Evolutionary conservation across 352 stramenopile species (phyloP), one percentile per base, ranked within the genome.

Genomic region (Thalassiosira ordinaria): DNA sequence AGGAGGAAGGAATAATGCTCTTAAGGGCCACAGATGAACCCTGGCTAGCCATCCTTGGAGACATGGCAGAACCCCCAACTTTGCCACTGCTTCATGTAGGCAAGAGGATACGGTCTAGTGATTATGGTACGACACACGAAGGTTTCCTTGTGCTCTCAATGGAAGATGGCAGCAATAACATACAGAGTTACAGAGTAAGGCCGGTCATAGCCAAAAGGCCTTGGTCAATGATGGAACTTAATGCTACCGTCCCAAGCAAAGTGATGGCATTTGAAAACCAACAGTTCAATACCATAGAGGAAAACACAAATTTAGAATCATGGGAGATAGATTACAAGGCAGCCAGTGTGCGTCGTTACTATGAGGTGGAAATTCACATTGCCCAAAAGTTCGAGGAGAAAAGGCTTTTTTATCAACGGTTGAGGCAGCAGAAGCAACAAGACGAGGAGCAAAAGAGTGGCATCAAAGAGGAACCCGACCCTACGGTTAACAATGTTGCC

Each of bases 361-460:
- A 79, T 66, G 61, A 91, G 24, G 79, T 89, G 0, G 88, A 93
- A 82, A 53, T 79, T 27, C 86, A 93, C 51, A 87, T 78, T 56
- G 85, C 87, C 39, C 44, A 75, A 29, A 93, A 91, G 67, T 76
- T 93, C 46, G 29, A 76, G 27, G 46, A 74, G 27, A 67, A 63
- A 31, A 78, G 68, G 44, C 22, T 55, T 9, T 62, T 78, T 13
- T 39, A 66, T 29, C 7, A 46, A 31, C 41, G 46, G 24, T 53
- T 74, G 24, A 63, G 52, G 27, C 31, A 33, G 8, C 29, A 61
- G 16, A 74, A 80, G 37, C 64, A 59, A 24, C 27, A 70, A 22
- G 55, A 89, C 8, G 44, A 61, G 20, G 27, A 69, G 33, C n/a
- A n/a, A 29, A 9, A 39, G 33, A 47, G 31, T 20, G 44, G 31